These are phyloP conservation scores for Juncus inflexus DNA, from an alignment of 176 grass and related monocot species.

Conservation along the genomic window DNA sequence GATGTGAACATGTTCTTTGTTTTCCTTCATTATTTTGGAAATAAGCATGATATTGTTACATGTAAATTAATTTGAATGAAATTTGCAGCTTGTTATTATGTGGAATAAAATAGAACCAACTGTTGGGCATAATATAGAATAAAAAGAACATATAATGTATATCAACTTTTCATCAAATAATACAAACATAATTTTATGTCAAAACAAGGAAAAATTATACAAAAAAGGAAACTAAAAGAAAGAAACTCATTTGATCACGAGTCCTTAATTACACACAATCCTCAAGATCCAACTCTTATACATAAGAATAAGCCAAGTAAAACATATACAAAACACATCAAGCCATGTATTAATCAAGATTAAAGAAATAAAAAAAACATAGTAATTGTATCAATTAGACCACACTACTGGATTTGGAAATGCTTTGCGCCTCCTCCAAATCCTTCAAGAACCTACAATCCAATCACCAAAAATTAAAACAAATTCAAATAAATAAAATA, in stretches of 20 bases:
- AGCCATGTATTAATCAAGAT: background rate
- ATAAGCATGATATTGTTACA: too few relatives aligned
- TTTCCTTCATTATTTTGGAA: too few relatives aligned
- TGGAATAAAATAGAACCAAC: too few relatives aligned
- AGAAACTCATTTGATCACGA: background rate
- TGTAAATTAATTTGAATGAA: too few relatives aligned
- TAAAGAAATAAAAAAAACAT: slow-evolving; percentile 6
- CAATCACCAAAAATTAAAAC: slow-evolving; percentile 1
- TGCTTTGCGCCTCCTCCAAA: slow-evolving; percentile 83
- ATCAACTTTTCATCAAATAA: too few relatives aligned
- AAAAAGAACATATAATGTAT: too few relatives aligned
- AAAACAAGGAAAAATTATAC: background rate
- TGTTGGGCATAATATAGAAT: too few relatives aligned
- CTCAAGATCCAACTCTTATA: background rate
- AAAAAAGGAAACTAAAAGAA: background rate
- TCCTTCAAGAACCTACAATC: slow-evolving; percentile 83
- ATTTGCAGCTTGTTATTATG: too few relatives aligned
- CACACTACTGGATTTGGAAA: slow-evolving; percentile 64
- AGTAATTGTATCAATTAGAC: slow-evolving; percentile 26
- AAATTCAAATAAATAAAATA: background rate
- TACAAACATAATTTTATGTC: too few relatives aligned
- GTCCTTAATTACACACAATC: slow-evolving; percentile 14
- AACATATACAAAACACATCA: slow-evolving; percentile 20
- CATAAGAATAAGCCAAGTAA: slow-evolving; percentile 15
- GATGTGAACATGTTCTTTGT: too few relatives aligned